Conservation (phyloP, 805 yeast genomes). For the Metschnikowia anglica region DNA sequence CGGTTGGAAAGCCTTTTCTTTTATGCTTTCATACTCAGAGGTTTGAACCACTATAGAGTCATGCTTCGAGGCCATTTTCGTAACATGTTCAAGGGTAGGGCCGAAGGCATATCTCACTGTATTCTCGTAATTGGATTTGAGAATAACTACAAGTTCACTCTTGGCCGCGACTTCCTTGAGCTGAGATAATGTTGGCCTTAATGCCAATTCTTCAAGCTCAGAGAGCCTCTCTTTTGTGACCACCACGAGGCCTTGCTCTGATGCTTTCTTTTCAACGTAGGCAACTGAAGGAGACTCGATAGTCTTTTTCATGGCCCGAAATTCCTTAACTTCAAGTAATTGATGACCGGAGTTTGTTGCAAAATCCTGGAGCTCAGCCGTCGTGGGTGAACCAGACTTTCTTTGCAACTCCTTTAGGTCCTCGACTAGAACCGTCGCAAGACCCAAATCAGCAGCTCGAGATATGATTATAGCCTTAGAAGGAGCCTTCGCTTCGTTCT, state of each 20-base stretch:
- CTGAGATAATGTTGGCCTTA: slow-evolving; percentile 5
- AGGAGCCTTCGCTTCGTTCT: slow-evolving; percentile 8
- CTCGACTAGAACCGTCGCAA: slow-evolving; percentile 5
- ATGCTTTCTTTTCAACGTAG: slow-evolving; percentile 14
- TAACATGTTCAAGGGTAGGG: slow-evolving; percentile 16
- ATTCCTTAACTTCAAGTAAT: neutral
- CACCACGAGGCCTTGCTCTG: slow-evolving; percentile 4
- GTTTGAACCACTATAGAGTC: slow-evolving; percentile 8
- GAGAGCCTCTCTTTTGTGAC: slow-evolving; percentile 8
- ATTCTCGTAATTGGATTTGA: slow-evolving; percentile 8
- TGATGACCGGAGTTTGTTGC: slow-evolving; percentile 3
- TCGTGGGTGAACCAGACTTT: slow-evolving; percentile 17
- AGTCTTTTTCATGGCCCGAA: slow-evolving; percentile 19
- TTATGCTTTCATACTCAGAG: slow-evolving; percentile 7
- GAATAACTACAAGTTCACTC: slow-evolving; percentile 11
- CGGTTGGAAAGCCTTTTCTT: slow-evolving; percentile 14
- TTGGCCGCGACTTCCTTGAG: slow-evolving; percentile 15
- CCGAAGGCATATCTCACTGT: slow-evolving; percentile 13
- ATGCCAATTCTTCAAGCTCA: slow-evolving; percentile 9
- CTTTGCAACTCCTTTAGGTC: slow-evolving; percentile 12
- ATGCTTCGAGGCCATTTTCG: slow-evolving; percentile 11
- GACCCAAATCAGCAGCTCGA: slow-evolving; percentile 18
- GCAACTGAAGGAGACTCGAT: slow-evolving; percentile 2
- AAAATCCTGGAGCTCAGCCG: slow-evolving; percentile 3
- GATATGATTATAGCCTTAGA: slow-evolving; percentile 6